Base-by-base conservation (phyloP, 352 stramenopile species). In the Globisporangium emineosum region DNA sequence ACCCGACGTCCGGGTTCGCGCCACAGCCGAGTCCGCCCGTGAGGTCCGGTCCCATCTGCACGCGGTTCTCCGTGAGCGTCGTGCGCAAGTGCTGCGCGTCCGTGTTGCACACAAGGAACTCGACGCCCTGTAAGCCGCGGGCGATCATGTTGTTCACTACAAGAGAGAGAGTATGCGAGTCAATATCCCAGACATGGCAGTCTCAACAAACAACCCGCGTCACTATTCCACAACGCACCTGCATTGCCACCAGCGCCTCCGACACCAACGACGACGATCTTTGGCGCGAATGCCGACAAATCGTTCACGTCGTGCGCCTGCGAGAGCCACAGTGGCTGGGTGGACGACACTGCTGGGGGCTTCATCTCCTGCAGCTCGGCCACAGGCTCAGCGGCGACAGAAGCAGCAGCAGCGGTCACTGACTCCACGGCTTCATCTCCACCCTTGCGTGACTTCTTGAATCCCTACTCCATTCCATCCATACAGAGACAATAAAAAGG, bases 51-150 rank as follows among this genome's bases (percentile, higher is more conserved):
- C 83, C 84, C 86, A 95, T 95, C 67, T 97, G 90, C 65, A 97
- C 75, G 53, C 90, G 86, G 68, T 97, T 97, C 60, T 97, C 89
- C 27, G 90, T 97, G 40, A 97, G 68, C 15, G 87, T 96, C 57
- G 88, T 96, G 62, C 88, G 88, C 60, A 97, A 69, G 56, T 97
- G 90, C 79, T 97, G 90, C 40, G 90, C 87, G 55, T 97, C 90
- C 45, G 90, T 97, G 74, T 97, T 97, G 78, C 90, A 97, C 32
- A 97, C 90, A 37, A 97, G 71, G 51, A 95, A 95, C 62, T 95
- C 85, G 29, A 95, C 86, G 50, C 86, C 86, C 65, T 93, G 77
- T 17, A 95, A 69, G 2, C 84, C 86, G 32, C 85, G 82, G 49
- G 86, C 86, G 42, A 95, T 95, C 86, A 95, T 95, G 59, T 95